phyloP scores from a whole-genome alignment of 768 basidiomycete species.

The Leucogyrophana mollusca region DNA sequence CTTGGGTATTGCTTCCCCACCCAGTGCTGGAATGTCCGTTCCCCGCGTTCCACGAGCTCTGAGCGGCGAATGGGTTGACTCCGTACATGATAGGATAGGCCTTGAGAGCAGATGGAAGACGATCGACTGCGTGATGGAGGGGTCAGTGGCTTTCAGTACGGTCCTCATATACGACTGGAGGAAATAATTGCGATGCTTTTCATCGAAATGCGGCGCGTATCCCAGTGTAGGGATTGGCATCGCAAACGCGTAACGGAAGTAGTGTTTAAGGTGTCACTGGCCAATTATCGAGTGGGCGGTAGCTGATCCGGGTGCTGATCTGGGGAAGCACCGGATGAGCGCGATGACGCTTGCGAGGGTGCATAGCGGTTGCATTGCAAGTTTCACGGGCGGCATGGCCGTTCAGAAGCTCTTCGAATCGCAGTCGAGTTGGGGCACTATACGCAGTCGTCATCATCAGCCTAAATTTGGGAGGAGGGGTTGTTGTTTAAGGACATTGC shows the following conservation, averaged over 20 bases:
- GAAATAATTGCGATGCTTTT: neutral
- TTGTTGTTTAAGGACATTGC: too few species aligned
- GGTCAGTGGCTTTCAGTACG: neutral
- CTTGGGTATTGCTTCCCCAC: slow-evolving; percentile 15
- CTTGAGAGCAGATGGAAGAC: neutral
- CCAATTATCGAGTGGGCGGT: neutral
- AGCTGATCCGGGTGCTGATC: neutral
- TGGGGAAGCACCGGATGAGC: neutral
- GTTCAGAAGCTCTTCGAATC: neutral
- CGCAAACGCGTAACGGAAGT: neutral
- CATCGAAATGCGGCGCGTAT: neutral
- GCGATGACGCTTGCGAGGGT: neutral
- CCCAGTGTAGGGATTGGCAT: neutral
- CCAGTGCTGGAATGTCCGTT: slow-evolving; percentile 4
- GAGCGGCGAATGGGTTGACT: slow-evolving; percentile 26
- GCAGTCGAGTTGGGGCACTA: neutral
- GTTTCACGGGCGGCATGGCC: neutral
- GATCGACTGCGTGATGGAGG: neutral
- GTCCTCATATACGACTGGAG: slow-evolving; percentile 4
- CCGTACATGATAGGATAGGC: slow-evolving; percentile 19
- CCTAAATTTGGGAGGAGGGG: too few species aligned
- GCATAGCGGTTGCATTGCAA: neutral
- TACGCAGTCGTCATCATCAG: neutral
- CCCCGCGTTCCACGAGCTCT: slow-evolving; percentile 16
- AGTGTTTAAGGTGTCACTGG: neutral